These are phyloP conservation scores for Podila verticillata DNA, from an alignment of 192 early-diverging fungal genomes.

Conservation along the genomic window DNA sequence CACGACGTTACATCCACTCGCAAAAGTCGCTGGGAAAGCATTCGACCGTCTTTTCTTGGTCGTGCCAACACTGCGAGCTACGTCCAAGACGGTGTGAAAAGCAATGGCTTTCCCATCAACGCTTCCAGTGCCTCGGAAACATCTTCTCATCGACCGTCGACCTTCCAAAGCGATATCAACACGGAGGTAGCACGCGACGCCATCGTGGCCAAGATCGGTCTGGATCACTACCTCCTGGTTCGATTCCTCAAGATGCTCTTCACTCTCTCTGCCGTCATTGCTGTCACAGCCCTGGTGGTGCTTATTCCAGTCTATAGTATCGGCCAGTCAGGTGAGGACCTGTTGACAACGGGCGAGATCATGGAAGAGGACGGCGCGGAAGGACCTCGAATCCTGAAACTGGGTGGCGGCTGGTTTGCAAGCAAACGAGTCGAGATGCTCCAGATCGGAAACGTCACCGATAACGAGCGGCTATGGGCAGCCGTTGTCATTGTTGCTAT, in stretches of 20 bases:
- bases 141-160: background rate
- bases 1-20: too few relatives aligned
- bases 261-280: constrained; percentile 5
- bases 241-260: constrained; percentile 30
- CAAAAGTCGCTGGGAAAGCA: too few relatives aligned
- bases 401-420: background rate
- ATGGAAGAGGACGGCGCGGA: too few relatives aligned
- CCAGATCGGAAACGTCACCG: constrained; percentile 25
- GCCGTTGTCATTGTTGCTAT: constrained; percentile 5
- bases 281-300: background rate
- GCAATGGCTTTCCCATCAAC: background rate
- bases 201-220: constrained; percentile 18
- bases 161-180: background rate
- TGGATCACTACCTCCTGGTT: constrained; percentile 27
- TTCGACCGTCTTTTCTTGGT: too few relatives aligned
- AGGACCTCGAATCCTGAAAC: background rate
- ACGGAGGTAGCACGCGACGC: background rate
- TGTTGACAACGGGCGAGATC: background rate
- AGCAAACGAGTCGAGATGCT: constrained; percentile 11
- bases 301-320: constrained; percentile 10
- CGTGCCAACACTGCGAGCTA: background rate
- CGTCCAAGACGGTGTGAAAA: background rate
- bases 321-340: constrained; percentile 12
- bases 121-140: background rate
- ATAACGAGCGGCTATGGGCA: constrained; percentile 17